These are phyloP conservation scores for Rhodotorula sp. DNA, from an alignment of 1,284 basidiomycete genomes.

Conservation along the genomic window DNA sequence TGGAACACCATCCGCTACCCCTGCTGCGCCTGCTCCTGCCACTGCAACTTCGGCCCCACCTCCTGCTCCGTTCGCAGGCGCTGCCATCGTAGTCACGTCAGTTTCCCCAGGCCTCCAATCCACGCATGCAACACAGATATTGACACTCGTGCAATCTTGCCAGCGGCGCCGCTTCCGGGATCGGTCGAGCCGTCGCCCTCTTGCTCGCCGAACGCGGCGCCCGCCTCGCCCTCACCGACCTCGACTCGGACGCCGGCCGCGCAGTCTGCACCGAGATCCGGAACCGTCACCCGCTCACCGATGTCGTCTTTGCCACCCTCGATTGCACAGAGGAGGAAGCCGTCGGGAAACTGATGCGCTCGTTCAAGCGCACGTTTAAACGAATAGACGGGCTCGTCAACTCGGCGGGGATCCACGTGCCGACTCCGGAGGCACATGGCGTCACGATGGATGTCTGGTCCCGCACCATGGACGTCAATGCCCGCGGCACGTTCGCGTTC, in stretches of 20 bases:
- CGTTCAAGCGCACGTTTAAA: conserved; percentile 34
- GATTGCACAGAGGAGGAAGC: conserved; percentile 28
- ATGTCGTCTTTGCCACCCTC: conserved; percentile 35
- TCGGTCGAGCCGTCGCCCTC: conserved; percentile 33
- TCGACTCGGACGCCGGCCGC: conserved; percentile 16
- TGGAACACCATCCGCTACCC: background rate
- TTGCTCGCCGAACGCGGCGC: conserved; percentile 29
- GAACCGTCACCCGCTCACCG: background rate
- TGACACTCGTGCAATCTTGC: background rate
- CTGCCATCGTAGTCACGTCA: conserved; percentile 24
- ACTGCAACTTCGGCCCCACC: background rate
- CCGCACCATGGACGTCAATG: conserved; percentile 30
- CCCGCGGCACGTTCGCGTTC: conserved; percentile 26
- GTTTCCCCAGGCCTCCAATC: background rate
- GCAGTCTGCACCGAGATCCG: conserved; percentile 31
- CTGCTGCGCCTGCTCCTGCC: background rate
- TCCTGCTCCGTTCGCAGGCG: conserved; percentile 1
- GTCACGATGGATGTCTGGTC: conserved; percentile 12
- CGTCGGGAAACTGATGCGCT: conserved; percentile 33
- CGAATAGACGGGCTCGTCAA: conserved; percentile 39
- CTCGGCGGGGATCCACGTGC: conserved; percentile 34
- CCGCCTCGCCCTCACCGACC: conserved; percentile 36
- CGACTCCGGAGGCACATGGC: conserved; percentile 1
- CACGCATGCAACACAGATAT: background rate
- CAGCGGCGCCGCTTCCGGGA: conserved; percentile 32